These are phyloP conservation scores for Climacium dendroides DNA, from an alignment of 225 moss, liverwort and hornwort species.

Conservation along the genomic window DNA sequence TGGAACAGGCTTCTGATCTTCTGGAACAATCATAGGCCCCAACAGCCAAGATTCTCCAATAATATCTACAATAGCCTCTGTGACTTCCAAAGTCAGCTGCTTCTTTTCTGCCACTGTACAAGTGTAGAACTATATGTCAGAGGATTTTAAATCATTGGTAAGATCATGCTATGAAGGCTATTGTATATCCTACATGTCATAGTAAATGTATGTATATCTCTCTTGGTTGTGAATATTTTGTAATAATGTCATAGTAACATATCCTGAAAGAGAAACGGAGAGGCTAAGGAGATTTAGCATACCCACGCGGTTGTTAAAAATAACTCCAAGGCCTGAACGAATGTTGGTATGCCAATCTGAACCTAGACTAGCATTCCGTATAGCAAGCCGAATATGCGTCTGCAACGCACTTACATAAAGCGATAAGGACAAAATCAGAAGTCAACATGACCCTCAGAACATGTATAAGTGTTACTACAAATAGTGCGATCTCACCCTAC, in stretches of 20 bases:
- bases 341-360: slow-evolving; percentile 56
- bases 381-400: slow-evolving; percentile 39
- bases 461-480: background rate
- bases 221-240: background rate
- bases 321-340: slow-evolving; percentile 86
- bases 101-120: slow-evolving; percentile 64
- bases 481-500: background rate
- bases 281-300: slow-evolving; percentile 7
- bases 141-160: background rate
- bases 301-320: slow-evolving; percentile 86
- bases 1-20: slow-evolving; percentile 44
- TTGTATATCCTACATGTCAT: background rate
- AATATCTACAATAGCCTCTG: slow-evolving; percentile 66
- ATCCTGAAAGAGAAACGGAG: background rate
- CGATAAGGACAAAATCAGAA: background rate
- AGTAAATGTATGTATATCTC: background rate
- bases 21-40: slow-evolving; percentile 68
- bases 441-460: background rate
- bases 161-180: background rate
- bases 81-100: slow-evolving; percentile 62
- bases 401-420: slow-evolving; percentile 9
- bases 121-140: background rate
- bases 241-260: background rate
- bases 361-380: slow-evolving; percentile 15
- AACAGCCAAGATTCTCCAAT: slow-evolving; percentile 69